Percentiles rank a stretch among this genome's conserved stretches.
phyloP scores from a whole-genome alignment of 148 eudicot species.

The Silene latifolia region DNA sequence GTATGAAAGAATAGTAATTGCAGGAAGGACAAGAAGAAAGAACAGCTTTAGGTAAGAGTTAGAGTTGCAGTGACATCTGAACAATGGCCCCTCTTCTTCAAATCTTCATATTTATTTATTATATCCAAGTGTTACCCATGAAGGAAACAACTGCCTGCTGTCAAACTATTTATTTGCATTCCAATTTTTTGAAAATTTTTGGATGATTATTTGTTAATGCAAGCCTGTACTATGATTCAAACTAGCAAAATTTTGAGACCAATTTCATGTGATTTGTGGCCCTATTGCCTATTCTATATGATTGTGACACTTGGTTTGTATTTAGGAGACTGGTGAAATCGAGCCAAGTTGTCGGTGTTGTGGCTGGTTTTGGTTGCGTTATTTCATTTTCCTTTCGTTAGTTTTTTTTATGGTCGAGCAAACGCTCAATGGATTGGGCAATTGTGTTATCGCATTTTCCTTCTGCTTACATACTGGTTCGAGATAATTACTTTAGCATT shows the following conservation, averaged over 20 bases:
- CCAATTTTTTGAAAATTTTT: neutral
- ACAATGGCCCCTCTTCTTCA: constrained; percentile 9
- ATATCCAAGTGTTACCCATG: constrained; percentile 26
- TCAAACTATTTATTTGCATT: constrained; percentile 3
- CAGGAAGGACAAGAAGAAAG: constrained; percentile 11
- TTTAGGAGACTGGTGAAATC: neutral
- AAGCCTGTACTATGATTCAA: constrained; percentile 14
- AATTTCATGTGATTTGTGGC: constrained; percentile 14
- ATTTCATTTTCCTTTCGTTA: no score
- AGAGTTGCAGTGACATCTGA: constrained; percentile 13
- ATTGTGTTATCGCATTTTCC: no score
- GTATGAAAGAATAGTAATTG: neutral
- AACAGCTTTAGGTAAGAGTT: neutral
- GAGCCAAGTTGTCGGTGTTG: no score
- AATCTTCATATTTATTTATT: neutral
- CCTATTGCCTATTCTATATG: neutral
- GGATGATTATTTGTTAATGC: neutral
- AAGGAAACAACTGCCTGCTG: constrained; percentile 22
- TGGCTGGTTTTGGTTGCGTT: no score
- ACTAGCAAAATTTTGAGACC: constrained; percentile 3
- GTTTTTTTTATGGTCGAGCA: no score
- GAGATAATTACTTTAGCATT: no score
- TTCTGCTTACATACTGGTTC: no score
- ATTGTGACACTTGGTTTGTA: neutral
- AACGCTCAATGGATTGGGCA: no score